phyloP scores from a whole-genome alignment of 805 yeast genomes.

The Kodamaea neixiangensis region DNA sequence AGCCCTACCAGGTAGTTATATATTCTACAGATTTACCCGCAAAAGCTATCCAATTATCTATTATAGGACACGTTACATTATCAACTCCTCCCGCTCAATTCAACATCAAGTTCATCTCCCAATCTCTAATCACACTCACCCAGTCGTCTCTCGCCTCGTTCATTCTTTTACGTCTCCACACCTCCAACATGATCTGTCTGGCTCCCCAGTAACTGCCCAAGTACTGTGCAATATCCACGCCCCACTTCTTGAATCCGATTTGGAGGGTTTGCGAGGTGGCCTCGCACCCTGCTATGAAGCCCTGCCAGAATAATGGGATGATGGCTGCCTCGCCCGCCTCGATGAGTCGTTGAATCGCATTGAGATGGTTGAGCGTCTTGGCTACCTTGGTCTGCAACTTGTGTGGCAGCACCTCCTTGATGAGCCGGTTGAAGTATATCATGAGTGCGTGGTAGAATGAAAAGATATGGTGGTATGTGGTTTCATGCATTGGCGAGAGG shows the following conservation, averaged over 20 bases:
- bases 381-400: slow-evolving; percentile 64
- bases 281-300: slow-evolving; percentile 85
- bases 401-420: slow-evolving; percentile 54
- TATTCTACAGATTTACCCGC: not conserved
- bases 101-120: slow-evolving; percentile 85
- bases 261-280: slow-evolving; percentile 61
- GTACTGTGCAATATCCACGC: slow-evolving; percentile 55
- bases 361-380: slow-evolving; percentile 62
- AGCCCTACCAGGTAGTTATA: not conserved
- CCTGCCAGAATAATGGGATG: slow-evolving; percentile 85
- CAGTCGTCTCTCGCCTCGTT: slow-evolving; percentile 65
- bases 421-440: slow-evolving; percentile 70
- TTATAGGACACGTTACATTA: not conserved
- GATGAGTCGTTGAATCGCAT: slow-evolving; percentile 59
- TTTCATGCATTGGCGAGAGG: slow-evolving; percentile 61
- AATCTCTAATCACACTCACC: slow-evolving; percentile 76
- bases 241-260: slow-evolving; percentile 72
- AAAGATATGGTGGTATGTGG: slow-evolving; percentile 75
- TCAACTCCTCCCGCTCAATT: slow-evolving; percentile 25
- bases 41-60: not conserved
- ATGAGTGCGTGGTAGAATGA: slow-evolving; percentile 74
- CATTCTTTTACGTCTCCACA: slow-evolving; percentile 72
- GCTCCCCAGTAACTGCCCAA: slow-evolving; percentile 85
- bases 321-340: slow-evolving; percentile 57
- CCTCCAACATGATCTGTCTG: slow-evolving; percentile 80